These are phyloP conservation scores for Phellopilus nigrolimitatus DNA, from an alignment of 1,284 basidiomycete species.

Conservation along the genomic window DNA sequence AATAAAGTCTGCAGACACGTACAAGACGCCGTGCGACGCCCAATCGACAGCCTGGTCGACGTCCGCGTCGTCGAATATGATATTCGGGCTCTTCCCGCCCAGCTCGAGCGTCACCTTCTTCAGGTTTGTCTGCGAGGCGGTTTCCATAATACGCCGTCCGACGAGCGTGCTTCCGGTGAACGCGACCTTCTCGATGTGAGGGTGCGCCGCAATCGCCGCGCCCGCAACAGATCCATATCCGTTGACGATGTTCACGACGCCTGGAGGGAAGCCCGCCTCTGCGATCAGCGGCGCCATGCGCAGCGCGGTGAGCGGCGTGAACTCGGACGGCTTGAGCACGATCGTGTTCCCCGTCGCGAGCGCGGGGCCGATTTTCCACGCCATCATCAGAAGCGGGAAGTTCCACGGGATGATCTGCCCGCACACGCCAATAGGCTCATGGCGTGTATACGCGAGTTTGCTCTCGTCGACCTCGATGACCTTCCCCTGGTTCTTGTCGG, in stretches of 20 bases:
- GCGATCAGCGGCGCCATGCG: conserved; percentile 44
- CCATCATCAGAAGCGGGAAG: conserved; percentile 53
- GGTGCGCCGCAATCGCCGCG: conserved; percentile 56
- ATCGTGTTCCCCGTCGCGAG: conserved; percentile 82
- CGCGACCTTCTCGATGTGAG: conserved; percentile 65
- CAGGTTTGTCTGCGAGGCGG: conserved; percentile 79
- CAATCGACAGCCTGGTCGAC: conserved; percentile 79
- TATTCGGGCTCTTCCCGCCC: conserved; percentile 87
- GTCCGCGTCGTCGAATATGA: conserved; percentile 70
- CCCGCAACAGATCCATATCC: conserved; percentile 70
- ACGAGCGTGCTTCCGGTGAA: conserved; percentile 78
- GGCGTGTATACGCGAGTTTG: conserved; percentile 77
- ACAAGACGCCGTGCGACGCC: conserved; percentile 79
- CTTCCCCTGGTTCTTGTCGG: conserved; percentile 85
- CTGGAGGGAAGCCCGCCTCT: conserved; percentile 61
- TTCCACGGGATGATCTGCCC: conserved; percentile 84
- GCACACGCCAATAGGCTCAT: conserved; percentile 92
- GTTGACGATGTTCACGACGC: conserved; percentile 66
- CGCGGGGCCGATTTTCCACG: conserved; percentile 84
- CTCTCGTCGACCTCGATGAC: conserved; percentile 69
- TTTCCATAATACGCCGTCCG: conserved; percentile 82
- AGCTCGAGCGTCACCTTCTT: conserved; percentile 91
- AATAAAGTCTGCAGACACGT: too few species aligned
- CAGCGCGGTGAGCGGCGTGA: conserved; percentile 82
- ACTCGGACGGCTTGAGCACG: conserved; percentile 86